Base-by-base conservation (phyloP, 345 rosid genomes). In the Brassica rapa region DNA sequence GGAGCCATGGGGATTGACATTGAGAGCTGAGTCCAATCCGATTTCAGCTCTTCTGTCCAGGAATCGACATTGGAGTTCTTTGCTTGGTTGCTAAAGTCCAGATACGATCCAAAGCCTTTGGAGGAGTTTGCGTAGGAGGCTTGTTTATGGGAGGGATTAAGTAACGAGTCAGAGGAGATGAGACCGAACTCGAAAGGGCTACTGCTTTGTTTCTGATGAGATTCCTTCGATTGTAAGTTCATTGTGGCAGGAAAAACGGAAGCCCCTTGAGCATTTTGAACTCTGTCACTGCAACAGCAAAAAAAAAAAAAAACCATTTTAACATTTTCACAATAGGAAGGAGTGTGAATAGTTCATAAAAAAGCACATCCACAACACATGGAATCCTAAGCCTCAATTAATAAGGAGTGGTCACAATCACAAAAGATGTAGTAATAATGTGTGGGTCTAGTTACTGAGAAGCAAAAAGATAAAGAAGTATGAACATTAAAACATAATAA, bases 1-100 rank as follows among this genome's bases (percentile, higher is more conserved):
- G 89, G 83, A 73, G 89, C 85, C 16, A 84, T 68, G 4, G 93
- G 82, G 23, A 81, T 81, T 82, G 95, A 87, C 88, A 90, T 93
- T 27, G 93, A 89, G 39, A 91, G 87, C 77, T 93, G 94, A 51
- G 83, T 76, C 80, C 83, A 81, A 60, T 75, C 80, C 0, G 83
- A 71, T 71, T 75, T 88, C 19, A 86, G 68, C 70, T 88, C 91
- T 41, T 85, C 86, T 0, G 86, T 85, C 93, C 93, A 89, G 30
- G 85, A 78, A 69, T 85, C 80, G 0, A 69, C 75, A 15, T 88
- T 81, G 0, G 85, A 82, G 23, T 82, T 80, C 66, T 81, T 85
- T 71, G 60, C 84, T 75, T 49, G 91, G 83, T 69, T 74, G 83
- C 85, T 71, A 60, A 75, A 81, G 77, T 81, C 83, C 3, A 81